Base-by-base conservation (phyloP, 176 grass and related monocot species). In the Alloteropsis semialata region DNA sequence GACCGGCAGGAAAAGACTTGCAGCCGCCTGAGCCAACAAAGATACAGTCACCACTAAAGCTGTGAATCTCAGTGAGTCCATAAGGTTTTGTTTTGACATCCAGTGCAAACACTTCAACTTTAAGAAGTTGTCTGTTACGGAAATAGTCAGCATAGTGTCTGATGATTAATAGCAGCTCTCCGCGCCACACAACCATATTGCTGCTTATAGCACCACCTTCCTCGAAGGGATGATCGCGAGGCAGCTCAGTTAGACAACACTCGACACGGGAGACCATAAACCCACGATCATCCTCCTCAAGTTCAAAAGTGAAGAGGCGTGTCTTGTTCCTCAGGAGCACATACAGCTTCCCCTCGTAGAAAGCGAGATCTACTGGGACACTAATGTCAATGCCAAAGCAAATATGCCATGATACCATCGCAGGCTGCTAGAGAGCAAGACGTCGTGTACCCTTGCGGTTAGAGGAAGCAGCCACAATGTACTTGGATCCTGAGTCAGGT, bases 1-100 rank as follows among this genome's bases (percentile, higher is more conserved):
- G 45, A 65, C 58, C 8, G 22, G 81, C 59, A 75, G 58, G 71
- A 84, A 84, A 84, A 58, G 70, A 51, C 59, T 84, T 84, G 81
- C 57, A 64, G 30, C 59, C 61, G 1, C 58, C 36, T 5, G 34
- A 22, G 60, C 44, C 48, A 36, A 75, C 49, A 37, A 75, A 65
- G 45, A 84, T 25, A n/a, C n/a, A 84, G 6, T 84, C 73, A 16
- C 73, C 72, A 48, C 50, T 22, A 3, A 84, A 46, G 82, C 50
- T 65, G 4, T 69, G 19, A 14, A 84, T 69, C 73, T 69, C 38
- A 48, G 49, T 37, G 49, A 58, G 50, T 46, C 62, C 29, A 27
- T 27, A 58, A 77, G 62, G 82, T 9, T 69, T 77, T 69, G 73
- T 77, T 38, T 13, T 46, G 62, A 84, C 22, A 28, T 84, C 82